Conservation (phyloP, 2,329 filamentous ascomycete genomes). For the Colletotrichum phormii region DNA sequence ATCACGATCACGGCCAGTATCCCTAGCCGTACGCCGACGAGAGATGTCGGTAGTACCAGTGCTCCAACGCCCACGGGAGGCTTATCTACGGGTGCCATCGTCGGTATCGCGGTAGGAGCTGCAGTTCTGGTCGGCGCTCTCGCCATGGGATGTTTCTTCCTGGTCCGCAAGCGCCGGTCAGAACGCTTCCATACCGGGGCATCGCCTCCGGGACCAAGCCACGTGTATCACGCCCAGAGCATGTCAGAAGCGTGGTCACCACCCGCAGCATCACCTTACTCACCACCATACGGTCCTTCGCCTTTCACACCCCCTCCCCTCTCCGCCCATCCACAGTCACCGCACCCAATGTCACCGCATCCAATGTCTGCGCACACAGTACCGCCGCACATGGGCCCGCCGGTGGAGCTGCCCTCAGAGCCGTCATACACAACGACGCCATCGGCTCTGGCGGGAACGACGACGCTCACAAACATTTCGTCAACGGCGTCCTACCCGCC, state of each 20-base stretch:
- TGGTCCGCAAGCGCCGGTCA: slow-evolving; percentile 44
- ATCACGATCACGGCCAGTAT: slow-evolving; percentile 62
- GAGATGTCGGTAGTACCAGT: slow-evolving; percentile 45
- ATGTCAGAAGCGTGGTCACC: slow-evolving; percentile 37
- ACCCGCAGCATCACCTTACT: slow-evolving; percentile 26
- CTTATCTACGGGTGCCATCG: slow-evolving; percentile 54
- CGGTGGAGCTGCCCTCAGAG: slow-evolving; percentile 43
- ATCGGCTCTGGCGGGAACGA: not conserved
- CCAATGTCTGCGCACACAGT: slow-evolving; percentile 25
- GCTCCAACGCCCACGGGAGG: slow-evolving; percentile 10
- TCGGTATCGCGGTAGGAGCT: slow-evolving; percentile 54
- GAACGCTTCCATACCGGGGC: slow-evolving; percentile 17
- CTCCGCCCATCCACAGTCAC: slow-evolving; percentile 36
- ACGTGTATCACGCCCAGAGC: slow-evolving; percentile 27
- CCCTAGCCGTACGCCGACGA: slow-evolving; percentile 61
- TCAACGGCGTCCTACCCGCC: slow-evolving; percentile 21
- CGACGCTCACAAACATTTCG: slow-evolving; percentile 5
- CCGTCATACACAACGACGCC: slow-evolving; percentile 2
- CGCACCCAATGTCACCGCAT: slow-evolving; percentile 34
- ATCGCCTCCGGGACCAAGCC: not conserved
- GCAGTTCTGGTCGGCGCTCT: slow-evolving; percentile 44
- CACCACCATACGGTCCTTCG: slow-evolving; percentile 16
- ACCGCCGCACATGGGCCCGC: slow-evolving; percentile 39
- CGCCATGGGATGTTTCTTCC: slow-evolving; percentile 40
- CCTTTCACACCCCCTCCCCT: slow-evolving; percentile 1